A percentile compares a stretch with the other conserved stretches of the same genome.
Conservation (phyloP, 2,329 filamentous ascomycete genomes). For the Zasmidium angulare region DNA sequence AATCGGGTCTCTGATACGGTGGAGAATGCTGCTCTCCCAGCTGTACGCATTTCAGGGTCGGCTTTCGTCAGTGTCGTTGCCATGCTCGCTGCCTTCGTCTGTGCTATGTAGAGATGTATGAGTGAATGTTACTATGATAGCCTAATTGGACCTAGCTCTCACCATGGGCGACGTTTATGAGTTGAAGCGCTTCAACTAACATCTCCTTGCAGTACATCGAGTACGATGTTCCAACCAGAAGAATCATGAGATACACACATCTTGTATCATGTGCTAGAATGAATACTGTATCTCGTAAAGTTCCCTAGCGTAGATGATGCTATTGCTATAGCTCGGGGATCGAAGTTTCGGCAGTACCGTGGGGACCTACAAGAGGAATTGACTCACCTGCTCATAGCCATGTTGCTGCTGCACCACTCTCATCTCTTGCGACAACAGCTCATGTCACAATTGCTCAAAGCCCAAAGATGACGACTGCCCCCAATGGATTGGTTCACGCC, state of each 20-base stretch:
- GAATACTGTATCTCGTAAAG: neutral
- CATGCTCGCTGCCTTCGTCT: neutral
- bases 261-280: no score
- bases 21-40: neutral
- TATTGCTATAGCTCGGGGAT: neutral
- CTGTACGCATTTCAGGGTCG: neutral
- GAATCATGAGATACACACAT: no score
- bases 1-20: neutral
- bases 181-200: no score
- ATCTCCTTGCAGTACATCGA: no score
- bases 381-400: neutral
- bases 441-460: slow-evolving; percentile 8
- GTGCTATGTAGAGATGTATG: neutral
- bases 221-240: no score
- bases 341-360: neutral
- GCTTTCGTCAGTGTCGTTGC: neutral
- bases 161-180: no score
- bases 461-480: slow-evolving; percentile 26
- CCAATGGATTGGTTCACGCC: slow-evolving; percentile 30
- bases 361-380: neutral
- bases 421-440: slow-evolving; percentile 3
- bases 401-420: neutral
- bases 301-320: neutral
- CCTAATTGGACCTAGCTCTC: neutral
- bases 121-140: neutral